Evolutionary conservation across 768 basidiomycete species (phyloP).

Genomic region (Hydnum rufescens): DNA sequence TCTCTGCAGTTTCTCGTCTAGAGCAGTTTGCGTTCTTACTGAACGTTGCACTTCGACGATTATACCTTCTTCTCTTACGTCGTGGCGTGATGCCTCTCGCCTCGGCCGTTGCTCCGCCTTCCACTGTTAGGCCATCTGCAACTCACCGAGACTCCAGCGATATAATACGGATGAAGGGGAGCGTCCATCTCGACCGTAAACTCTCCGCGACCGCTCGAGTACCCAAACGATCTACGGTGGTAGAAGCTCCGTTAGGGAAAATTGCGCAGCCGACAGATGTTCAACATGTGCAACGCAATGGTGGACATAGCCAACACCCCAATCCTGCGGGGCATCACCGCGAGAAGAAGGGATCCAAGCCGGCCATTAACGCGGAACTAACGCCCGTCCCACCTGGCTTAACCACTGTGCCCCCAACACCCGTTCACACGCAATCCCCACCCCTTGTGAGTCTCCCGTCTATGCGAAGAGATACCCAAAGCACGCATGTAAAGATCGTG

Average conservation of each 20-base stretch:
- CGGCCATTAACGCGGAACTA: too few species aligned
- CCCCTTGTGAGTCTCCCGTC: slow-evolving; percentile 51
- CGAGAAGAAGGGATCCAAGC: neutral
- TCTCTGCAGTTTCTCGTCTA: slow-evolving; percentile 78
- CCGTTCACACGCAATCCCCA: slow-evolving; percentile 36
- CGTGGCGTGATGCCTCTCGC: slow-evolving; percentile 76
- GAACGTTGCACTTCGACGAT: slow-evolving; percentile 80
- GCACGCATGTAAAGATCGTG: slow-evolving; percentile 75
- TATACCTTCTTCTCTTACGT: slow-evolving; percentile 74
- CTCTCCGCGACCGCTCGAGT: slow-evolving; percentile 80
- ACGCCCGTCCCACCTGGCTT: slow-evolving; percentile 17
- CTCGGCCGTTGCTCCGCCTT: neutral
- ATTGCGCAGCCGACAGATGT: slow-evolving; percentile 57
- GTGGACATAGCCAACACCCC: slow-evolving; percentile 8
- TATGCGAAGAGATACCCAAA: too few species aligned
- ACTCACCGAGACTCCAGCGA: neutral
- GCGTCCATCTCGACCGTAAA: slow-evolving; percentile 87
- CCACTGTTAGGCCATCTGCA: neutral
- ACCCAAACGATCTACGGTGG: slow-evolving; percentile 84
- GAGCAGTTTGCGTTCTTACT: slow-evolving; percentile 96
- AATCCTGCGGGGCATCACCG: slow-evolving; percentile 13
- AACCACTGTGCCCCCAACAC: slow-evolving; percentile 4
- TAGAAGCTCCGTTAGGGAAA: slow-evolving; percentile 84
- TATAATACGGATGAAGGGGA: slow-evolving; percentile 89
- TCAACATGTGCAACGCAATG: slow-evolving; percentile 18